Conservation (phyloP, 2,329 filamentous ascomycete species). For the Colletotrichum tabaci region DNA sequence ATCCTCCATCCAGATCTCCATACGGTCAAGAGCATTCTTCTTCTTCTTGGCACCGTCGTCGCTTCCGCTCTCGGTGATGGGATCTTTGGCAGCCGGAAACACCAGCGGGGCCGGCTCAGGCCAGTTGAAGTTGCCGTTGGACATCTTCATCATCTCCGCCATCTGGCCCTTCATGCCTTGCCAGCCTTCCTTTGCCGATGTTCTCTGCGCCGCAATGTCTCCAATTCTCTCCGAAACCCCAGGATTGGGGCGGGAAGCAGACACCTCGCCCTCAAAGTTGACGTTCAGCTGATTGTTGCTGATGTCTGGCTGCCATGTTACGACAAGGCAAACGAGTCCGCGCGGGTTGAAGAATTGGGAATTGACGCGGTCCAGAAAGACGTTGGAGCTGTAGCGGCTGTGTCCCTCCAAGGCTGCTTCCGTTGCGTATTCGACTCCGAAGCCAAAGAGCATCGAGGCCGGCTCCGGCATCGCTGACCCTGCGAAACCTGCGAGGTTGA, state of each 20-base stretch:
- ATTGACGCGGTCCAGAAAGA: constrained; percentile 70
- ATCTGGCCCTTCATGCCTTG: constrained; percentile 12
- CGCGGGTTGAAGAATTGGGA: constrained; percentile 69
- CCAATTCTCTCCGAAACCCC: background rate
- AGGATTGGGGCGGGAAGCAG: too few species aligned
- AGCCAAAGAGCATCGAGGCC: constrained; percentile 59
- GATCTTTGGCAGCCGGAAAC: constrained; percentile 53
- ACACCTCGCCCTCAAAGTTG: constrained; percentile 49
- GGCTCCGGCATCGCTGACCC: constrained; percentile 56
- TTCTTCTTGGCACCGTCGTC: constrained; percentile 42
- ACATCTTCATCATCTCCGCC: constrained; percentile 26
- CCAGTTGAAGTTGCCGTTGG: constrained; percentile 57
- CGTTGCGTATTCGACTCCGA: constrained; percentile 59
- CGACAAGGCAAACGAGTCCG: constrained; percentile 65
- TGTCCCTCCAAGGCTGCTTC: constrained; percentile 58
- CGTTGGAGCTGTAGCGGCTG: constrained; percentile 61
- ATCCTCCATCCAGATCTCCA: constrained; percentile 44
- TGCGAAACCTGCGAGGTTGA: constrained; percentile 58
- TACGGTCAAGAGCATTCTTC: constrained; percentile 42
- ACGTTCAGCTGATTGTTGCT: constrained; percentile 45
- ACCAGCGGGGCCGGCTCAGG: constrained; percentile 64
- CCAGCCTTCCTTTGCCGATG: background rate
- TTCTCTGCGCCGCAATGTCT: background rate
- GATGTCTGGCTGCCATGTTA: constrained; percentile 65
- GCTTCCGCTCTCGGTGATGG: constrained; percentile 9